Evolutionary conservation across 108 stramenopile species (phyloP).

Genomic region (Skeletonema potamos): DNA sequence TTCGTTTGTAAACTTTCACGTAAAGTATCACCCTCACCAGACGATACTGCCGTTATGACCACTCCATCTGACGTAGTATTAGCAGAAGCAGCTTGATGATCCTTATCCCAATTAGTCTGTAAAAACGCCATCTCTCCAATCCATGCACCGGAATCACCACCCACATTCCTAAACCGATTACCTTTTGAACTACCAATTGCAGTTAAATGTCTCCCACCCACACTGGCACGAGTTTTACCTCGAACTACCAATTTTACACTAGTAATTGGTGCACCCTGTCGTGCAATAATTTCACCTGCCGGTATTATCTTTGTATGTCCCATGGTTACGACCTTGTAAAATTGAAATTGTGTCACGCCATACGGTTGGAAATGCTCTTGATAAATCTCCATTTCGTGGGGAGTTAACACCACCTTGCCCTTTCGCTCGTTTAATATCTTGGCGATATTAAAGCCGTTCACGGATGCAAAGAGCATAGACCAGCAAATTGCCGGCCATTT

Average conservation of each 20-base stretch:
- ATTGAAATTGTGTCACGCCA: slow-evolving; percentile 85
- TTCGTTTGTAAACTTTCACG: slow-evolving; percentile 3
- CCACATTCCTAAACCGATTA: slow-evolving; percentile 35
- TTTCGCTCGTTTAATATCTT: slow-evolving; percentile 69
- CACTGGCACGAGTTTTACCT: slow-evolving; percentile 62
- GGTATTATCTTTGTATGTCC: slow-evolving; percentile 39
- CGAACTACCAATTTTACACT: slow-evolving; percentile 67
- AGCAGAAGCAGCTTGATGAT: background rate
- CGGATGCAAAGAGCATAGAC: slow-evolving; percentile 62
- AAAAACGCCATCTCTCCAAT: slow-evolving; percentile 86
- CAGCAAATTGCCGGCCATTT: slow-evolving; percentile 53
- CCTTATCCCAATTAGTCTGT: slow-evolving; percentile 54
- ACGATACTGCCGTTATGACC: background rate
- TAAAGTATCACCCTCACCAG: background rate
- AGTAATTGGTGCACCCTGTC: slow-evolving; percentile 49
- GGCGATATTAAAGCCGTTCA: slow-evolving; percentile 66
- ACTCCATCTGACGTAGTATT: background rate
- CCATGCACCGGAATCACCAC: slow-evolving; percentile 86
- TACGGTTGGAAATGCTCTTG: slow-evolving; percentile 74
- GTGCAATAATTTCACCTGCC: slow-evolving; percentile 49
- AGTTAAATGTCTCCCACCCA: slow-evolving; percentile 64
- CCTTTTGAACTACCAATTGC: slow-evolving; percentile 55
- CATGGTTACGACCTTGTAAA: slow-evolving; percentile 50
- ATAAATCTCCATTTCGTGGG: slow-evolving; percentile 59
- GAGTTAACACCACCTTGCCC: slow-evolving; percentile 50